Evolutionary conservation across 208 protist species (phyloP).

Genomic region (Trypanosomatidae sp.): DNA sequence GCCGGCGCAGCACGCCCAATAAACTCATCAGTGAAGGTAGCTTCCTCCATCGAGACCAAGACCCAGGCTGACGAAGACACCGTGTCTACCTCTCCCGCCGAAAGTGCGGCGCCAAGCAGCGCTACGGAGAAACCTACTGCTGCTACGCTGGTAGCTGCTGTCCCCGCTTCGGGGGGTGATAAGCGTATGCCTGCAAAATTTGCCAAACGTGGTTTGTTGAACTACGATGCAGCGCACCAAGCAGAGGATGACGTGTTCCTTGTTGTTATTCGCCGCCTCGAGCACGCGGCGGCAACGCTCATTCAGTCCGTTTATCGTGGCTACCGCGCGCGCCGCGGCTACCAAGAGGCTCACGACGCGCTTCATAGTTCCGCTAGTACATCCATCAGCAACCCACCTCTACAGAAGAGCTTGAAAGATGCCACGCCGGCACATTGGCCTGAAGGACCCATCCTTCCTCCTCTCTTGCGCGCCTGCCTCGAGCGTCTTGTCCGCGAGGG

Average conservation of each 20-base stretch:
- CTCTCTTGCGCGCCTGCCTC: constrained; percentile 11
- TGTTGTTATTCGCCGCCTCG: constrained; percentile 42
- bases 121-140: background rate
- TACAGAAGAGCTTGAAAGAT: background rate
- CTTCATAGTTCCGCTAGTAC: constrained; percentile 8
- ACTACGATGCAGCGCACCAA: constrained; percentile 39
- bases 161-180: background rate
- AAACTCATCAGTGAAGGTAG: background rate
- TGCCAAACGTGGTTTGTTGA: constrained; percentile 10
- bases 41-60: background rate
- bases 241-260: constrained; percentile 75
- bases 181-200: constrained; percentile 19
- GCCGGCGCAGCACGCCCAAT: background rate
- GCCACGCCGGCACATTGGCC: background rate
- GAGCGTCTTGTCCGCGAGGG: constrained; percentile 19
- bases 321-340: constrained; percentile 34
- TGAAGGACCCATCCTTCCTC: background rate
- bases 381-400: background rate
- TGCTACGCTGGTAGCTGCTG: background rate
- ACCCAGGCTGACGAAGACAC: background rate
- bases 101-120: background rate
- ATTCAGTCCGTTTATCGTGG: constrained; percentile 76
- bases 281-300: constrained; percentile 43
- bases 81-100: background rate
- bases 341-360: constrained; percentile 25